These are phyloP conservation scores for Chaetomium sp. DNA, from an alignment of 2,329 filamentous ascomycete genomes.

Conservation along the genomic window DNA sequence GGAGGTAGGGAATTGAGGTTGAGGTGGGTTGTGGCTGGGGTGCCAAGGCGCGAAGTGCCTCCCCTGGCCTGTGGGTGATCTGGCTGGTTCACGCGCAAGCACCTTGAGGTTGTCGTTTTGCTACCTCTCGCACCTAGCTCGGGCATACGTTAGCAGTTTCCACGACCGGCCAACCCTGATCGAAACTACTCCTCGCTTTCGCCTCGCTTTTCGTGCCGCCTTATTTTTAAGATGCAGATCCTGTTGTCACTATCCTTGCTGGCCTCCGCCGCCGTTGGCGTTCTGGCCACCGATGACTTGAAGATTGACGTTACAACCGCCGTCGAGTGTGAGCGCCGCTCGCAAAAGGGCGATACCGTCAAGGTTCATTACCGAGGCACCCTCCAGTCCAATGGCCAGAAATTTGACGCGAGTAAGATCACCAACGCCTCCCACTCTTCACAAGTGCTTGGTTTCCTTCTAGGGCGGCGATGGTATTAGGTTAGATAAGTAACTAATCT, in stretches of 20 bases:
- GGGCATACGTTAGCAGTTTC: no score
- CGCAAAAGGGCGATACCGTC: constrained; percentile 67
- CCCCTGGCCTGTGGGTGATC: constrained; percentile 6
- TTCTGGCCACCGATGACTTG: constrained; percentile 55
- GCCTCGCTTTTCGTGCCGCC: background rate
- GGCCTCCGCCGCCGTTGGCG: constrained; percentile 44
- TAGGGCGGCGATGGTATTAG: background rate
- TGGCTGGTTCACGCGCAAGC: constrained; percentile 7
- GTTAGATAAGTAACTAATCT: no score
- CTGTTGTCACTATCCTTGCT: constrained; percentile 44
- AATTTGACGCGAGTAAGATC: constrained; percentile 71
- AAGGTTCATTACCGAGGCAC: constrained; percentile 86
- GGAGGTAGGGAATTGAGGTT: background rate
- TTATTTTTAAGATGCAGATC: constrained; percentile 42
- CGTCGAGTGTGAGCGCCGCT: constrained; percentile 75
- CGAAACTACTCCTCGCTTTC: background rate
- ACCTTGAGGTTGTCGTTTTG: no score
- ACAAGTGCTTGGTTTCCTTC: background rate
- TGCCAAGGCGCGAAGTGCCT: background rate
- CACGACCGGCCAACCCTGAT: background rate
- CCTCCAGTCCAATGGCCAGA: constrained; percentile 61
- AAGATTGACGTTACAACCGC: constrained; percentile 69
- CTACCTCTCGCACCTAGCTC: no score
- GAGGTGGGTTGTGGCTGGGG: background rate
- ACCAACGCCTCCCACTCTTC: background rate